A percentile compares a stretch with the other conserved stretches of the same genome.
These are phyloP conservation scores for Hysterium pulicare DNA, from an alignment of 2,329 filamentous ascomycete species.

Conservation along the genomic window DNA sequence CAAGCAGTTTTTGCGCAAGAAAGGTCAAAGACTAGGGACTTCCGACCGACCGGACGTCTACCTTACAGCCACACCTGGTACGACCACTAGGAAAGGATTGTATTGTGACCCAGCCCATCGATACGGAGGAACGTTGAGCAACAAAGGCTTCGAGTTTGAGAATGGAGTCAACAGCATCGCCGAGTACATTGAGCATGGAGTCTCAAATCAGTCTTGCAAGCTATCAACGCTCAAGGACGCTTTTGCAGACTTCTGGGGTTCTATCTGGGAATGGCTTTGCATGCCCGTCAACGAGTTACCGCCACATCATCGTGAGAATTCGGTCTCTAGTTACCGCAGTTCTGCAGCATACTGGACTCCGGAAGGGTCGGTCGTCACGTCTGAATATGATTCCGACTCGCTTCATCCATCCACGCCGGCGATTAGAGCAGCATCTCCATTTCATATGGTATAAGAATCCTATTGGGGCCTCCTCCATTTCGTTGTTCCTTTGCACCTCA, in stretches of 20 bases:
- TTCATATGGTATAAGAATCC: constrained; percentile 2
- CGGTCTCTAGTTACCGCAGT: neutral
- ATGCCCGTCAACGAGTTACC: neutral
- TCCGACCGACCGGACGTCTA: constrained; percentile 3
- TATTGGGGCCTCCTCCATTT: neutral
- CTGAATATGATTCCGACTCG: neutral
- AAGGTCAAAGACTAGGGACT: neutral
- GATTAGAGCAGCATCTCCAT: neutral
- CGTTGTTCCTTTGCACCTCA: no score
- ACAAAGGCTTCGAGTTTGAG: constrained; percentile 5
- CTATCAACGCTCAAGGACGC: neutral
- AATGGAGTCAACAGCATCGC: neutral
- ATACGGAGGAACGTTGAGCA: constrained; percentile 2
- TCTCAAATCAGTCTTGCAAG: neutral
- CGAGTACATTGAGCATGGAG: constrained; percentile 2
- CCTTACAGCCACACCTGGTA: constrained; percentile 5
- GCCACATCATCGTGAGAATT: neutral
- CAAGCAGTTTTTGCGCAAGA: neutral
- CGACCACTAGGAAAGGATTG: constrained; percentile 2
- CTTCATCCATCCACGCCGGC: neutral
- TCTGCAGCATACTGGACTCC: neutral
- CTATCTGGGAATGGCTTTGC: neutral
- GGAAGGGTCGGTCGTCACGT: neutral
- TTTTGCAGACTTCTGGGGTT: neutral
- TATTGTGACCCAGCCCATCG: constrained; percentile 6